These are phyloP conservation scores for Amauroascus verrucosus DNA, from an alignment of 2,329 filamentous ascomycete genomes.

Conservation along the genomic window DNA sequence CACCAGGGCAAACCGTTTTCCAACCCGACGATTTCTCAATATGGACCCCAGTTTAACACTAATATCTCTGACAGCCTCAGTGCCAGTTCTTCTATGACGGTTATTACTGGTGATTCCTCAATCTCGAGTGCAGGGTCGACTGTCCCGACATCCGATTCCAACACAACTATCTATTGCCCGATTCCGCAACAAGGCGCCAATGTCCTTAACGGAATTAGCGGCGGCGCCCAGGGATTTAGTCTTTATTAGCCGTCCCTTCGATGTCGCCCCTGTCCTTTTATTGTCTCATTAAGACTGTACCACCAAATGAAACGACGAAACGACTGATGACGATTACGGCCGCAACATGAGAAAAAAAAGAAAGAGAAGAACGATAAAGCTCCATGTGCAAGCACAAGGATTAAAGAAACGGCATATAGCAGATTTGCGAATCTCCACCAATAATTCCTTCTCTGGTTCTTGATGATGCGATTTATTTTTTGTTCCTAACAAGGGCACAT, in stretches of 20 bases:
- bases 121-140: slow-evolving; percentile 4
- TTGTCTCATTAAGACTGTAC: slow-evolving; percentile 12
- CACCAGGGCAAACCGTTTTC: slow-evolving; percentile 24
- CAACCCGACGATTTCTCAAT: slow-evolving; percentile 5
- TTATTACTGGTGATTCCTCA: slow-evolving; percentile 4
- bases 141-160: slow-evolving; percentile 19
- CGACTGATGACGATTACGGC: slow-evolving; percentile 12
- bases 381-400: background rate
- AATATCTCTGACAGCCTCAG: background rate
- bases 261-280: slow-evolving; percentile 3
- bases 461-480: slow-evolving; percentile 8
- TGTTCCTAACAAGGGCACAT: background rate
- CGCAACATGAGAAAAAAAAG: slow-evolving; percentile 6
- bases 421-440: slow-evolving; percentile 3
- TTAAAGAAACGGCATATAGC: slow-evolving; percentile 5
- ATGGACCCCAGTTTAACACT: slow-evolving; percentile 7
- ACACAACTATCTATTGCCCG: slow-evolving; percentile 25
- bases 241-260: slow-evolving; percentile 12
- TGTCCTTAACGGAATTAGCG: slow-evolving; percentile 16
- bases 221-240: slow-evolving; percentile 11
- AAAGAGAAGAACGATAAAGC: slow-evolving; percentile 7
- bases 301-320: slow-evolving; percentile 11
- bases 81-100: background rate
- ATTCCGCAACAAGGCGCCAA: slow-evolving; percentile 22
- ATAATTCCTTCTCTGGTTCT: slow-evolving; percentile 5